phyloP scores from a whole-genome alignment of 2,329 filamentous ascomycete species.

The Paramyrothecium sp. region DNA sequence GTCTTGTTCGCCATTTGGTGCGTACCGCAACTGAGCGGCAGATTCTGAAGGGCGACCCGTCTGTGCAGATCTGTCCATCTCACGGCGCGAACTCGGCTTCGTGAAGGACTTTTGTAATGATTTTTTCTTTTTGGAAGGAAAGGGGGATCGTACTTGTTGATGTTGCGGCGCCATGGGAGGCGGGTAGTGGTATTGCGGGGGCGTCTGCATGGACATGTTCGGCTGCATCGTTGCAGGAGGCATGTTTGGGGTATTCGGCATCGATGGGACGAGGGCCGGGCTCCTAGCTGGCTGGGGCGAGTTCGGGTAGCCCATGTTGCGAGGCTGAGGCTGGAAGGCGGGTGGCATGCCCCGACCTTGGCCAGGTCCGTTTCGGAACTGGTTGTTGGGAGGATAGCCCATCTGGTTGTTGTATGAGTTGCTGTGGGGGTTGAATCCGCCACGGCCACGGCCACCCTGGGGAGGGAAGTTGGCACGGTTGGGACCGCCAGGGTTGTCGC shows the following conservation, averaged over 20 bases:
- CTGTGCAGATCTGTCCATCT: conserved; percentile 45
- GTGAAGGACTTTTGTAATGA: conserved; percentile 39
- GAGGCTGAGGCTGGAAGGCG: conserved; percentile 41
- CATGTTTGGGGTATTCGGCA: conserved; percentile 71
- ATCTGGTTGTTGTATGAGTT: conserved; percentile 45
- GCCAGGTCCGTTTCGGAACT: conserved; percentile 39
- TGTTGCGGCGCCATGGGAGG: conserved; percentile 57
- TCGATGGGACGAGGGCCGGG: conserved; percentile 63
- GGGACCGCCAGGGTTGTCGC: conserved; percentile 39
- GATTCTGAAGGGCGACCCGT: conserved; percentile 34
- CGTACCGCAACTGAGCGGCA: conserved; percentile 28
- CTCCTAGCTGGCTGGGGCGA: conserved; percentile 66
- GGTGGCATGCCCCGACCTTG: conserved; percentile 54
- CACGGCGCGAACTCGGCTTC: conserved; percentile 43
- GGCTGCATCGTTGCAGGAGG: conserved; percentile 52
- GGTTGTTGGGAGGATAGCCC: conserved; percentile 42
- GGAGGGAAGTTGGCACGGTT: conserved; percentile 54
- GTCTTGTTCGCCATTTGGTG: not conserved
- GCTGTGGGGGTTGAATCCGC: conserved; percentile 42
- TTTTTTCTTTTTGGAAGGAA: conserved; percentile 30
- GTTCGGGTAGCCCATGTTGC: conserved; percentile 50
- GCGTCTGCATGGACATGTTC: conserved; percentile 62
- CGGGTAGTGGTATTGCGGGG: conserved; percentile 61
- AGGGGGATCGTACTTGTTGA: conserved; percentile 58
- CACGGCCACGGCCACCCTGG: conserved; percentile 49